Conservation (phyloP, 2,329 filamentous ascomycete species). For the Hyphodiscus sp. region DNA sequence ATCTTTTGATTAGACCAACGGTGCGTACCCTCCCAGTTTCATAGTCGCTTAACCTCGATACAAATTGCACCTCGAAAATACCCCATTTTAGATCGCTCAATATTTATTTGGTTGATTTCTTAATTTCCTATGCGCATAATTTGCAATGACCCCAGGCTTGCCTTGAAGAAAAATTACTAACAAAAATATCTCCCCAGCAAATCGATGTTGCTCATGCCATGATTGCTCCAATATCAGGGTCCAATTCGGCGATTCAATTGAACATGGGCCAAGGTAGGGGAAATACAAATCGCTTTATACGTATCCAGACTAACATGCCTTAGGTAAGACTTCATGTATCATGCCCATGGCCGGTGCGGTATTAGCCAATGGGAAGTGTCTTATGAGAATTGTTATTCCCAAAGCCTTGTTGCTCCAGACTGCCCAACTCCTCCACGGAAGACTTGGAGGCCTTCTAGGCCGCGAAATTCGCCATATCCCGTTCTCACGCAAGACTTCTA, state of each 20-base stretch:
- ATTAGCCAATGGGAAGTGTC: slow-evolving; percentile 36
- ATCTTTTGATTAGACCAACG: slow-evolving; percentile 49
- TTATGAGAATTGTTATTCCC: slow-evolving; percentile 40
- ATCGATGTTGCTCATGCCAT: slow-evolving; percentile 56
- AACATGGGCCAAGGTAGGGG: slow-evolving; percentile 57
- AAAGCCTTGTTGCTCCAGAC: slow-evolving; percentile 40
- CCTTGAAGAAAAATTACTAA: too few species aligned
- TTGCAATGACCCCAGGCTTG: too few species aligned
- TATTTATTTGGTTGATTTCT: too few species aligned
- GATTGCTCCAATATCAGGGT: slow-evolving; percentile 43
- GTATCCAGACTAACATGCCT: too few species aligned
- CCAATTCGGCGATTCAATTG: slow-evolving; percentile 57
- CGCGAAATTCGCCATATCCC: slow-evolving; percentile 39
- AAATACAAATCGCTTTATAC: slow-evolving; percentile 5
- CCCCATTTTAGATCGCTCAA: too few species aligned
- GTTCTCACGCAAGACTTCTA: slow-evolving; percentile 38
- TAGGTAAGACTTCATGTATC: slow-evolving; percentile 52
- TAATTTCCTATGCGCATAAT: too few species aligned
- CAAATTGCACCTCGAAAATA: too few species aligned
- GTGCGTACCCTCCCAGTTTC: too few species aligned
- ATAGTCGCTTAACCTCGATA: too few species aligned
- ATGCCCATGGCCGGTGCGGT: slow-evolving; percentile 44
- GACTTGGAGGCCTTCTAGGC: slow-evolving; percentile 37
- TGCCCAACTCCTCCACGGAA: slow-evolving; percentile 37
- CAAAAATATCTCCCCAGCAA: slow-evolving; percentile 38